phyloP scores from a whole-genome alignment of 2,329 filamentous ascomycete genomes.

The Claviceps lovelessii region DNA sequence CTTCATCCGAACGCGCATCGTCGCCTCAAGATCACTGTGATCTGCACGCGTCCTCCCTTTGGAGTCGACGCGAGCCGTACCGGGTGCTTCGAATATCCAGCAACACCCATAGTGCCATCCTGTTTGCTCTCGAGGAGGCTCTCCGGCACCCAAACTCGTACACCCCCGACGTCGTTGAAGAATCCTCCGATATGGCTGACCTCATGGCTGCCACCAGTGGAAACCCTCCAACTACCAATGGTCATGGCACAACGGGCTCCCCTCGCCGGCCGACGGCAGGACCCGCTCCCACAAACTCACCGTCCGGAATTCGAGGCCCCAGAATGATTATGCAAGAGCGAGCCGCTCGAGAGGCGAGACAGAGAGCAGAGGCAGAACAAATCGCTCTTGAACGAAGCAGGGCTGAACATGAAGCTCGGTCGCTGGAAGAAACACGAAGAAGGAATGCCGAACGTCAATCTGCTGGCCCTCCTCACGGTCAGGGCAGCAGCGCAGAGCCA shows the following conservation, averaged over 20 bases:
- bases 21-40: slow-evolving; percentile 11
- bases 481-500: slow-evolving; percentile 16
- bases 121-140: slow-evolving; percentile 83
- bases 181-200: slow-evolving; percentile 86
- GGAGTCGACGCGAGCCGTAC: slow-evolving; percentile 26
- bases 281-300: slow-evolving; percentile 38
- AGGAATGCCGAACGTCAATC: slow-evolving; percentile 47
- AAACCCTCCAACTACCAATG: slow-evolving; percentile 38
- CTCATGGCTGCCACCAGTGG: slow-evolving; percentile 47
- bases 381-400: slow-evolving; percentile 37
- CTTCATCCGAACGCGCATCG: slow-evolving; percentile 13
- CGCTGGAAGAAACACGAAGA: slow-evolving; percentile 40
- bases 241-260: slow-evolving; percentile 33
- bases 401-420: slow-evolving; percentile 40
- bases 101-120: slow-evolving; percentile 76
- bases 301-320: slow-evolving; percentile 63
- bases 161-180: slow-evolving; percentile 71
- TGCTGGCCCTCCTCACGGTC: slow-evolving; percentile 31
- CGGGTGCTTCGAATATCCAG: slow-evolving; percentile 55
- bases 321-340: slow-evolving; percentile 86
- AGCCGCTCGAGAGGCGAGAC: slow-evolving; percentile 58
- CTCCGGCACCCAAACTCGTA: slow-evolving; percentile 71
- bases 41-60: slow-evolving; percentile 18
- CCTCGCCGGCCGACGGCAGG: slow-evolving; percentile 31
- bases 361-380: slow-evolving; percentile 52